Conservation (phyloP, 2,329 filamentous ascomycete species). For the Scedosporium dehoogii region DNA sequence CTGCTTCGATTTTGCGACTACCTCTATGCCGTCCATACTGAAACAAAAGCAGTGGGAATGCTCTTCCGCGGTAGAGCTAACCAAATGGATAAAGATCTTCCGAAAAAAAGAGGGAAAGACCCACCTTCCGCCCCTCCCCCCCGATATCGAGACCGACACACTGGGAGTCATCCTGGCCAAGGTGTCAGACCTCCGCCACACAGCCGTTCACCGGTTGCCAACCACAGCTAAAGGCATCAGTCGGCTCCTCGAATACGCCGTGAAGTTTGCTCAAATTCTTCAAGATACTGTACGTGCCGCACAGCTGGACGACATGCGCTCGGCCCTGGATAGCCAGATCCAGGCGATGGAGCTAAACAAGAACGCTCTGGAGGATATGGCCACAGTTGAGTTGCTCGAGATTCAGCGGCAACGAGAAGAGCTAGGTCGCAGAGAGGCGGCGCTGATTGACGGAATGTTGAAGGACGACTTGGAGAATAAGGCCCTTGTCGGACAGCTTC, state of each 20-base stretch:
- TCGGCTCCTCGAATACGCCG: constrained; percentile 18
- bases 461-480: constrained; percentile 19
- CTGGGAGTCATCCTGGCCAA: constrained; percentile 15
- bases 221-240: constrained; percentile 17
- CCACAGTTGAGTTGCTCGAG: constrained; percentile 17
- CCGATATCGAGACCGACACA: constrained; percentile 10
- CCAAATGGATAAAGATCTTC: constrained; percentile 20
- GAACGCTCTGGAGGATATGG: constrained; percentile 19
- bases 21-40: constrained; percentile 20
- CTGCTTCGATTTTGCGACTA: constrained; percentile 27
- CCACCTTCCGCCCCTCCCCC: constrained; percentile 15
- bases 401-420: constrained; percentile 24
- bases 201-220: constrained; percentile 21
- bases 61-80: constrained; percentile 25
- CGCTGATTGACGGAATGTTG: constrained; percentile 17
- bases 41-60: constrained; percentile 20
- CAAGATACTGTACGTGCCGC: constrained; percentile 17
- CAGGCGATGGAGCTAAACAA: constrained; percentile 23
- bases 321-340: constrained; percentile 18
- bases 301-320: constrained; percentile 18
- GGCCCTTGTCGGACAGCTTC: constrained; percentile 16
- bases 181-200: constrained; percentile 18
- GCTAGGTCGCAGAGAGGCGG: constrained; percentile 22
- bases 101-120: constrained; percentile 10
- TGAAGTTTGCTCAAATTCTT: constrained; percentile 17